A percentile compares a stretch with the other conserved stretches of the same genome.
Evolutionary conservation across 352 stramenopile genomes (phyloP).

Genomic region (Globisporangium parvum): DNA sequence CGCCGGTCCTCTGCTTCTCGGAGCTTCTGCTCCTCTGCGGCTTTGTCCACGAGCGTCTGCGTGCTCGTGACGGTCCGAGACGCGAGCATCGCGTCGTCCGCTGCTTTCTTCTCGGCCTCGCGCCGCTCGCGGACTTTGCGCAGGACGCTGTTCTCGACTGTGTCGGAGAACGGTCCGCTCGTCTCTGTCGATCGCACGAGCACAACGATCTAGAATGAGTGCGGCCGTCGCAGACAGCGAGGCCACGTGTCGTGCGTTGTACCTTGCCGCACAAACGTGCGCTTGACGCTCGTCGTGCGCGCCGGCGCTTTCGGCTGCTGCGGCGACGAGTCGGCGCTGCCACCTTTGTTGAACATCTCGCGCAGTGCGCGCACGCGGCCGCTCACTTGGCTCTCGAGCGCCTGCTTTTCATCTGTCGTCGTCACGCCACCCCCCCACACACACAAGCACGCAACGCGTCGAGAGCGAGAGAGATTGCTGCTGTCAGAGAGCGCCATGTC

Average conservation of each 20-base stretch:
- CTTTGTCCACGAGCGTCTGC: conserved; percentile 41
- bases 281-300: neutral
- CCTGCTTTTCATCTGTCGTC: conserved; percentile 40
- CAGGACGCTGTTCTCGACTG: conserved; percentile 23
- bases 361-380: conserved; percentile 55
- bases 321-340: conserved; percentile 8
- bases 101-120: conserved; percentile 33
- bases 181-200: too few relatives aligned
- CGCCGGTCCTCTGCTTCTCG: conserved; percentile 34
- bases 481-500: neutral
- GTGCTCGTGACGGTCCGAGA: conserved; percentile 31
- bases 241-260: neutral
- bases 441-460: neutral
- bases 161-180: conserved; percentile 1
- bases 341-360: conserved; percentile 63
- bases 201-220: too few relatives aligned
- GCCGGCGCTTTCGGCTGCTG: conserved; percentile 8
- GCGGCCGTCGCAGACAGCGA: too few relatives aligned
- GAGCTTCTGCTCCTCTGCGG: conserved; percentile 36
- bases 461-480: neutral
- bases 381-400: conserved; percentile 31
- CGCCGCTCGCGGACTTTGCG: conserved; percentile 29
- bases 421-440: neutral
- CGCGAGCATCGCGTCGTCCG: conserved; percentile 28
- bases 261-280: neutral